Evolutionary conservation across 2,329 filamentous ascomycete species (phyloP).

Genomic region (Balansia obtecta): DNA sequence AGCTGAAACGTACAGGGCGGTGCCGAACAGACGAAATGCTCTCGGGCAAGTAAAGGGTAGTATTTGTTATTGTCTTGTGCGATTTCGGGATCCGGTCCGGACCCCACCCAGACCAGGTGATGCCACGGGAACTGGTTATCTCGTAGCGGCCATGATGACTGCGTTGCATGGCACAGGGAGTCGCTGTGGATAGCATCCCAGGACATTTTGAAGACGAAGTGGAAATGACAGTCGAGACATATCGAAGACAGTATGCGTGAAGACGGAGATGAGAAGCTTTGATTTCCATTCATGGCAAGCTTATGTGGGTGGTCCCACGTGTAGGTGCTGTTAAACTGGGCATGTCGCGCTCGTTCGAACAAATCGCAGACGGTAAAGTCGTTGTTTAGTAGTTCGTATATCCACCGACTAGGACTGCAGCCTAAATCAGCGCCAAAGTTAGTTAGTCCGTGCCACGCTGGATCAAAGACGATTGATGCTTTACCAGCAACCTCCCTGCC

Average conservation of each 20-base stretch:
- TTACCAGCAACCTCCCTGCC: constrained; percentile 17
- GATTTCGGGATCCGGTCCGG: constrained; percentile 15
- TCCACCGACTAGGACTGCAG: constrained; percentile 28
- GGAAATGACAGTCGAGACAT: constrained; percentile 28
- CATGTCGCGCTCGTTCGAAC: constrained; percentile 20
- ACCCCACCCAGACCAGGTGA: constrained; percentile 24
- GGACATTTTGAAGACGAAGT: constrained; percentile 26
- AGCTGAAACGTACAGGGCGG: constrained; percentile 29
- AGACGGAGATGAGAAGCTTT: constrained; percentile 18
- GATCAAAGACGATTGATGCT: constrained; percentile 2
- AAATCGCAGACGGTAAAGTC: constrained; percentile 23
- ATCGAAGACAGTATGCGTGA: constrained; percentile 22
- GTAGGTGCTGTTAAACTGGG: constrained; percentile 18
- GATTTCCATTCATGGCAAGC: constrained; percentile 27
- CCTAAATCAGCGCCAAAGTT: constrained; percentile 11
- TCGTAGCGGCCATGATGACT: constrained; percentile 22
- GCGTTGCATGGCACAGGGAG: constrained; percentile 18
- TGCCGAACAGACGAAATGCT: constrained; percentile 30
- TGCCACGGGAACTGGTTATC: constrained; percentile 26
- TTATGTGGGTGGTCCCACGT: constrained; percentile 24
- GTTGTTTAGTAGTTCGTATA: constrained; percentile 27
- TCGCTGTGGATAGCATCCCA: constrained; percentile 19
- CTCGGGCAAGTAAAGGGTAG: constrained; percentile 24
- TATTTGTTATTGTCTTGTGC: constrained; percentile 19
- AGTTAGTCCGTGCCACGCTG: neutral